Evolutionary conservation across 306 rosid species (phyloP).

Genomic region (Cicer arietinum): DNA sequence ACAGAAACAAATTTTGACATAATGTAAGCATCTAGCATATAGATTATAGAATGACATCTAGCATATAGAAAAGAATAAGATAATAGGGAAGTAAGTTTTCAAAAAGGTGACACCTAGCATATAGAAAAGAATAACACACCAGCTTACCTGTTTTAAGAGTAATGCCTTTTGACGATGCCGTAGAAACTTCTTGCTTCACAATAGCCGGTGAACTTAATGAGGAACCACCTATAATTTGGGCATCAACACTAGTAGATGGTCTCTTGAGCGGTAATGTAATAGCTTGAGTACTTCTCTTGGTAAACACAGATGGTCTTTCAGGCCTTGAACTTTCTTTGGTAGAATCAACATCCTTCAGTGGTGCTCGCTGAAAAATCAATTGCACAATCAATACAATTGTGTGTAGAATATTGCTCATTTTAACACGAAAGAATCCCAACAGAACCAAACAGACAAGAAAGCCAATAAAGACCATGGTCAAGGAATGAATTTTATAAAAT

Average conservation of each 20-base stretch:
- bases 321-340: constrained; percentile 69
- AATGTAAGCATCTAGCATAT: constrained; percentile 16
- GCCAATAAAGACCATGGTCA: constrained; percentile 10
- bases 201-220: constrained; percentile 70
- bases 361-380: constrained; percentile 60
- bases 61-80: not conserved
- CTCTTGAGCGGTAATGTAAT: constrained; percentile 64
- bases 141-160: constrained; percentile 69
- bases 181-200: constrained; percentile 86
- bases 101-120: constrained; percentile 4
- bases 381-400: constrained; percentile 33
- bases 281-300: constrained; percentile 65
- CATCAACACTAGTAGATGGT: constrained; percentile 91
- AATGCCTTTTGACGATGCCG: constrained; percentile 78
- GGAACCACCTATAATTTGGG: constrained; percentile 86
- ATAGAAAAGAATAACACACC: not conserved
- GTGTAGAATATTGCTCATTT: constrained; percentile 11
- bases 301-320: constrained; percentile 63
- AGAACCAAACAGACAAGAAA: constrained; percentile 33
- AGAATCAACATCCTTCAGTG: constrained; percentile 62
- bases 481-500: not conserved
- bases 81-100: constrained; percentile 10
- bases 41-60: not conserved
- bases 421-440: constrained; percentile 37
- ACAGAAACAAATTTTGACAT: not conserved